Evolutionary conservation across 148 eudicot species (phyloP).

Genomic region (Vaccinium macrocarpon): DNA sequence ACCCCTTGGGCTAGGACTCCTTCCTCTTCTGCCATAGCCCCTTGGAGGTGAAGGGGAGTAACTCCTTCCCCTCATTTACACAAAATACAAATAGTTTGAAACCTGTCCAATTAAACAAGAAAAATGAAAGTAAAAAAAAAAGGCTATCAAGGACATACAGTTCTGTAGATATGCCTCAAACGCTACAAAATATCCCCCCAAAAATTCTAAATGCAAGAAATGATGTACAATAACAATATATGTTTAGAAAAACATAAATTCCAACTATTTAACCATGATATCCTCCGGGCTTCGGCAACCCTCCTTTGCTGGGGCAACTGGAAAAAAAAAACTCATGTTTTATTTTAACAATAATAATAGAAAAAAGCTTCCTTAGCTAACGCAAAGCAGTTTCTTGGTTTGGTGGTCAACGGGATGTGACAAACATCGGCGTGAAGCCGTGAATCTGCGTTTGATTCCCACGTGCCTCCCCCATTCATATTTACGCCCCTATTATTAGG

Average conservation of each 20-base stretch:
- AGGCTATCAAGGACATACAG: background rate
- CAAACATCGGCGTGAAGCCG: too few relatives aligned
- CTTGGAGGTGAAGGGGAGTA: slow-evolving; percentile 91
- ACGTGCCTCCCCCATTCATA: too few relatives aligned
- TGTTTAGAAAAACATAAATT: background rate
- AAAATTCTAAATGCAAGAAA: background rate
- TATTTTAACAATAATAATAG: background rate
- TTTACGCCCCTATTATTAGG: too few relatives aligned
- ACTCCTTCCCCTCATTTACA: slow-evolving; percentile 83
- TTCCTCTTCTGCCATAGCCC: slow-evolving; percentile 76
- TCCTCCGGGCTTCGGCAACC: too few relatives aligned
- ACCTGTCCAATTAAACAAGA: background rate
- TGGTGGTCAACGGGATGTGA: too few relatives aligned
- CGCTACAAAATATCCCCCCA: background rate
- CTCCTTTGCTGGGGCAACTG: too few relatives aligned
- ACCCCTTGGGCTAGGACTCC: slow-evolving; percentile 83
- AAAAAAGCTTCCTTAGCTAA: too few relatives aligned
- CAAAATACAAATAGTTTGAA: background rate
- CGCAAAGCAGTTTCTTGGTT: too few relatives aligned
- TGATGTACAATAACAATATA: background rate
- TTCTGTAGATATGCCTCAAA: background rate
- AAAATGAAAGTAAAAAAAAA: background rate
- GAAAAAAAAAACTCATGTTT: too few relatives aligned
- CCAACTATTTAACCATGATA: background rate
- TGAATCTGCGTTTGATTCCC: too few relatives aligned